Evolutionary conservation across 495 filamentous ascomycete genomes (phyloP), one percentile per base, ranked within the genome.

Genomic region (Xylaria palmicola): DNA sequence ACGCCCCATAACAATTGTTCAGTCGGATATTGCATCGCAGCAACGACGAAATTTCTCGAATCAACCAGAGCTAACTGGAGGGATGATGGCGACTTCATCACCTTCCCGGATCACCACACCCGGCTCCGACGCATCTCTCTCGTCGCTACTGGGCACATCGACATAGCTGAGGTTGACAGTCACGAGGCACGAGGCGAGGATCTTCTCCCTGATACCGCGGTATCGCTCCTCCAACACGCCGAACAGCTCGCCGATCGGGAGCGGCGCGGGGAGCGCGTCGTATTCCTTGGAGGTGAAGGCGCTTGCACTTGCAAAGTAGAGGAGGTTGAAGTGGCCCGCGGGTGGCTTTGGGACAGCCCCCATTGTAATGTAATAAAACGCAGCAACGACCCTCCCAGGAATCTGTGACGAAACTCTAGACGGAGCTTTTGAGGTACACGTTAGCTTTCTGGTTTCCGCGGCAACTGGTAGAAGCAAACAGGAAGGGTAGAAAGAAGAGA

Each of bases 1-100:
- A 49, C 34, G 19, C 2, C 27, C 5, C 43, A 37, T 4, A 4
- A 56, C n/a, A n/a, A n/a, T n/a, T n/a, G n/a, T n/a, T n/a, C n/a
- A n/a, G n/a, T n/a, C n/a, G n/a, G n/a, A n/a, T n/a, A n/a, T n/a
- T n/a, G n/a, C n/a, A n/a, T n/a, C n/a, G n/a, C n/a, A n/a, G n/a
- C n/a, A n/a, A n/a, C n/a, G n/a, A n/a, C n/a, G n/a, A n/a, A n/a
- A n/a, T n/a, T n/a, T 24, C 19, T 47, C 34, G 15, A 26, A 41
- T 77, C 70, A 81, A 34, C 91, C 90, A 37, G 89, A 90, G 79
- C 94, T 98, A 51, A 98, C 94, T n/a, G 94, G 94, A 30, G 94
- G 94, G 62, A 98, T 97, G 45, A 98, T 88, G 10, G 89, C 95
- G 45, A 98, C 91, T 75, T 98, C 94, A 65, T 94, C 90, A 17